Conservation (phyloP, 2,329 filamentous ascomycete genomes). For the Aspergillus clavatus region DNA sequence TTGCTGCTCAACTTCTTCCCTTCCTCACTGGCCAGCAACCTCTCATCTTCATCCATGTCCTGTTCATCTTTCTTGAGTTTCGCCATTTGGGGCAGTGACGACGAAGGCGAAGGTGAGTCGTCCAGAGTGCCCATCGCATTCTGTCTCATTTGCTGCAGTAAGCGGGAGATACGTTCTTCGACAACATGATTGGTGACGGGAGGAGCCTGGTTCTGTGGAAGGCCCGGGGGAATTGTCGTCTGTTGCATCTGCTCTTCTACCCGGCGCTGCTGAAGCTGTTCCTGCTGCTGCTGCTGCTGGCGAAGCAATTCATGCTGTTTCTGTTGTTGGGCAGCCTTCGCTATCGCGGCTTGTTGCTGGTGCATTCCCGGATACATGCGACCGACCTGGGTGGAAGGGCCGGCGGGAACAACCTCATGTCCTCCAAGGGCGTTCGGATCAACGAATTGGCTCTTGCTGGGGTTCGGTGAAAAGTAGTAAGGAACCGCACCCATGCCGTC, state of each 20-base stretch:
- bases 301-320: slow-evolving; percentile 55
- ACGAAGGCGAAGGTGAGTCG: slow-evolving; percentile 36
- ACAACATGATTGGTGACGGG: slow-evolving; percentile 61
- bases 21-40: slow-evolving; percentile 89
- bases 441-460: slow-evolving; percentile 53
- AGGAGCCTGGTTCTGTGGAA: slow-evolving; percentile 29
- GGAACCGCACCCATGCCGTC: slow-evolving; percentile 57
- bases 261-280: slow-evolving; percentile 20
- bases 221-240: no score
- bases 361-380: slow-evolving; percentile 92
- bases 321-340: slow-evolving; percentile 67
- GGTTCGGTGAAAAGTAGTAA: slow-evolving; percentile 58
- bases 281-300: slow-evolving; percentile 51
- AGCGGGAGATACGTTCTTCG: slow-evolving; percentile 89
- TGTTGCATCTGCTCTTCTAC: slow-evolving; percentile 26
- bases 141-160: slow-evolving; percentile 86
- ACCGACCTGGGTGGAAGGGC: slow-evolving; percentile 55
- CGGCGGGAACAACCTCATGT: slow-evolving; percentile 53
- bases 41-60: slow-evolving; percentile 98
- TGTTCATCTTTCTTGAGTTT: slow-evolving; percentile 89
- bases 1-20: slow-evolving; percentile 99
- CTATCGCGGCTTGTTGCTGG: slow-evolving; percentile 75
- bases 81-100: slow-evolving; percentile 59
- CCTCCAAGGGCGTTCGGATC: slow-evolving; percentile 68
- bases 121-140: slow-evolving; percentile 57